Evolutionary conservation across 345 rosid genomes (phyloP).

Genomic region (Xanthoceras sorbifolium): DNA sequence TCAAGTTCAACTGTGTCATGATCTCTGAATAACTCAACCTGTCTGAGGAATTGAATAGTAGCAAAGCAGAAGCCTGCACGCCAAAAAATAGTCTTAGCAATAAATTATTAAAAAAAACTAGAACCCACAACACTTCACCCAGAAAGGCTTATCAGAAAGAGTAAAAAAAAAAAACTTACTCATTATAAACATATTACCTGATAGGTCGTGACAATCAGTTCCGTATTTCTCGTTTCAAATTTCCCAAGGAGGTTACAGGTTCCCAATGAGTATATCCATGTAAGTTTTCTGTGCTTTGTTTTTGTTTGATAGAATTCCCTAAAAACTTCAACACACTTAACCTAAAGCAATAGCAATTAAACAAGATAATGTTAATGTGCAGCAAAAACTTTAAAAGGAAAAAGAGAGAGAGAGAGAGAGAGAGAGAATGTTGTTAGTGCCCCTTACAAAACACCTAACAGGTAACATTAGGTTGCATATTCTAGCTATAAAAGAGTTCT

Average conservation of each 20-base stretch:
- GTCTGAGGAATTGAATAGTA: slow-evolving; percentile 60
- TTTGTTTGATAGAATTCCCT: slow-evolving; percentile 63
- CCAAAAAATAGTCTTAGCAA: slow-evolving; percentile 16
- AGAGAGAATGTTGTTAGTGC: background rate
- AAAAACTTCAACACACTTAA: slow-evolving; percentile 63
- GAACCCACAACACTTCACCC: background rate
- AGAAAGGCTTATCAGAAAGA: background rate
- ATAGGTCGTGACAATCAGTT: slow-evolving; percentile 67
- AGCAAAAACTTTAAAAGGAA: background rate
- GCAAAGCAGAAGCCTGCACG: slow-evolving; percentile 60
- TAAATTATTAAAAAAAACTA: background rate
- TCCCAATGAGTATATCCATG: slow-evolving; percentile 72
- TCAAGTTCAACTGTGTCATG: slow-evolving; percentile 62
- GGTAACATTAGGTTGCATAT: background rate
- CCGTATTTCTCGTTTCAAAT: slow-evolving; percentile 61
- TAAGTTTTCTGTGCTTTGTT: slow-evolving; percentile 62
- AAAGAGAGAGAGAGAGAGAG: background rate
- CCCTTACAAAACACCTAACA: slow-evolving; percentile 8
- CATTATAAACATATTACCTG: slow-evolving; percentile 39
- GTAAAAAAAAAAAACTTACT: background rate
- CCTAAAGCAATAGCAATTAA: slow-evolving; percentile 31
- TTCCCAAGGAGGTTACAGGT: slow-evolving; percentile 61
- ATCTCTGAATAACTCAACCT: slow-evolving; percentile 69
- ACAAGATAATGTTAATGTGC: background rate
- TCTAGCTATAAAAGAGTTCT: slow-evolving; percentile 1